Base-by-base conservation (phyloP, 495 filamentous ascomycete species). In the Penicillium coffeae region DNA sequence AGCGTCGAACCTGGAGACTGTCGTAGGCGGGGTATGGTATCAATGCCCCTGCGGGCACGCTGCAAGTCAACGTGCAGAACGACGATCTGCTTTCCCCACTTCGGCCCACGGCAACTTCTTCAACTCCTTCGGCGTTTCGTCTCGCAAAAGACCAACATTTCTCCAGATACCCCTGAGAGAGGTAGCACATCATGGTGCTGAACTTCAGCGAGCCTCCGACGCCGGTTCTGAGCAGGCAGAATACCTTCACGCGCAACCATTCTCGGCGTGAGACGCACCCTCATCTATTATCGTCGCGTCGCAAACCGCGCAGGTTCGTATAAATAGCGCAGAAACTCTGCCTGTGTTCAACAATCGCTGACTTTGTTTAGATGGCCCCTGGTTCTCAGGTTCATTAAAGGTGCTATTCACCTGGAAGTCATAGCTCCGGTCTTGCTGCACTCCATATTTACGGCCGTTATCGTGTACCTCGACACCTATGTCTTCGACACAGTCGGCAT, bases 311-410 rank as follows among this genome's bases (percentile, higher is more conserved):
- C 54, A 72, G 82, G 76, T 13, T 18, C 9, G 3, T 13, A 30
- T 9, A 16, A 22, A 16, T 34, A n/a, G 3, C 7, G 27, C 25
- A 30, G 25, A 10, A 30, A 30, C 25, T 30, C 25, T 8, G 8
- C 18, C 25, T 5, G 10, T 30, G 25, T 22, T 33, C 3, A 37
- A 21, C 13, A 37, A 36, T 19, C 7, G 14, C 43, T 57, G 33
- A 60, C 7, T 5, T 10, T 30, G 1, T 42, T 0, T 21, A 83
- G 82, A 73, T 86, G 84, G 82, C 86, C 86, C 7, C 71, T 90
- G 18, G 86, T 80, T 12, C 77, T 89, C 42, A 80, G 86, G 37
- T 87, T 89, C 68, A 77, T 80, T 70, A 89, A 89, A 64, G 86
- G 86, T 34, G 81, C 86, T 21, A 85, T 90, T 47, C 86, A 90